A percentile compares a stretch with the other conserved stretches of the same genome.
Conservation (phyloP, 495 filamentous ascomycete genomes). For the Penicillium manginii region DNA sequence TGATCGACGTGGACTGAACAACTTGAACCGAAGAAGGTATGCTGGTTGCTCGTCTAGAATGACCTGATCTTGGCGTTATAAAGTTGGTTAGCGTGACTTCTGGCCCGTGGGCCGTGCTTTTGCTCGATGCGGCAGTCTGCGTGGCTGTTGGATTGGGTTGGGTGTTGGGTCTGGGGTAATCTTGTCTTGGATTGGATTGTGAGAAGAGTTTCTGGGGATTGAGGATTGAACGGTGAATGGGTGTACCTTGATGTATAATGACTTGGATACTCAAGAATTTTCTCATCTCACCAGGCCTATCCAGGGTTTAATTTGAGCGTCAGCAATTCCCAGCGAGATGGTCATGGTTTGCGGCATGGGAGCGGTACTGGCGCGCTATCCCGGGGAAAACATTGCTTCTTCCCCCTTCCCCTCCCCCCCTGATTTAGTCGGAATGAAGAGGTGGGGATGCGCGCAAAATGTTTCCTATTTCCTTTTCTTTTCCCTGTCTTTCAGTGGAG, state of each 20-base stretch:
- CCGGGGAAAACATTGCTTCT: not conserved
- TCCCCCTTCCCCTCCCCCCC: not conserved
- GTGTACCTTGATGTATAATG: not conserved
- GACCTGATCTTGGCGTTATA: slow-evolving; percentile 21
- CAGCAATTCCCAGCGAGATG: not conserved
- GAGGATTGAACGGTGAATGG: not conserved
- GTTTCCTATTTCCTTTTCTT: not conserved
- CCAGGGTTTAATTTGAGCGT: not conserved
- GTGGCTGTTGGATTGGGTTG: too few relatives aligned
- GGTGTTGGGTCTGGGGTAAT: not conserved
- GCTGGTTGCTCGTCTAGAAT: slow-evolving; percentile 24
- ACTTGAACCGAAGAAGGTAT: not conserved
- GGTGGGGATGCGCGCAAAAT: not conserved
- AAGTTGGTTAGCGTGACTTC: slow-evolving; percentile 24
- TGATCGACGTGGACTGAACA: not conserved
- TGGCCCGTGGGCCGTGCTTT: slow-evolving; percentile 28
- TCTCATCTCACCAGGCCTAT: not conserved
- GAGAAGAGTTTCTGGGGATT: slow-evolving; percentile 2
- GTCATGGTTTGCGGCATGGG: not conserved
- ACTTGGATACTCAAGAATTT: not conserved
- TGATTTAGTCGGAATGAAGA: not conserved
- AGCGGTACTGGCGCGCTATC: not conserved
- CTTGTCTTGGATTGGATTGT: not conserved
- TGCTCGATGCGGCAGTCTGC: slow-evolving; percentile 7
- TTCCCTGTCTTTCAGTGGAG: not conserved